phyloP scores from a whole-genome alignment of 257 asterid species.

The Mitragyna speciosa region DNA sequence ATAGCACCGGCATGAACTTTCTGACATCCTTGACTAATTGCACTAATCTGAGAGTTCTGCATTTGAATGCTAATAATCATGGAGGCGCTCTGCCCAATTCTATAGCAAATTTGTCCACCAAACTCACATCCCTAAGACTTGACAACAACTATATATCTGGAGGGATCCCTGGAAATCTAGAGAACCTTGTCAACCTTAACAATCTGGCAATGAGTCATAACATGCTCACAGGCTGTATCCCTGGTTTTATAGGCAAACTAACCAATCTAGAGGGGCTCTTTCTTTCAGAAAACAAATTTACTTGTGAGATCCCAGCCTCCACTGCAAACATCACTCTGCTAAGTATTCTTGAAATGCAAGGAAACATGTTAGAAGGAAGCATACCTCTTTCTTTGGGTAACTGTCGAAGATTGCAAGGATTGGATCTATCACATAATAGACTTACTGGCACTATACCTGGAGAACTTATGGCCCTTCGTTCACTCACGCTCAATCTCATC shows the following conservation, averaged over 20 bases:
- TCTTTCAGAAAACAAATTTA: not conserved
- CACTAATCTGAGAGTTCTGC: not conserved
- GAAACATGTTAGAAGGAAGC: not conserved
- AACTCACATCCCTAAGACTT: not conserved
- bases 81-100: constrained; percentile 1
- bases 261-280: not conserved
- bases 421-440: not conserved
- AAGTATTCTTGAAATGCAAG: not conserved
- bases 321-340: not conserved
- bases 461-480: not conserved
- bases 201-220: not conserved
- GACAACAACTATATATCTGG: constrained; percentile 4
- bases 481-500: not conserved
- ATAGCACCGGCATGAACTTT: not conserved
- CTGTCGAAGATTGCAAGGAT: not conserved
- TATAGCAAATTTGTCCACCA: not conserved
- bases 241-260: not conserved
- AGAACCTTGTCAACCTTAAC: not conserved
- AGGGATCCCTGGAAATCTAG: not conserved
- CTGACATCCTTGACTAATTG: constrained; percentile 8
- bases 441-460: constrained; percentile 1
- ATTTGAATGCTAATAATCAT: not conserved
- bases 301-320: not conserved
- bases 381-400: constrained; percentile 2
- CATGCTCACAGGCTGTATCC: not conserved